These are phyloP conservation scores for Eremomyces bilateralis DNA, from an alignment of 495 filamentous ascomycete genomes.

Conservation along the genomic window DNA sequence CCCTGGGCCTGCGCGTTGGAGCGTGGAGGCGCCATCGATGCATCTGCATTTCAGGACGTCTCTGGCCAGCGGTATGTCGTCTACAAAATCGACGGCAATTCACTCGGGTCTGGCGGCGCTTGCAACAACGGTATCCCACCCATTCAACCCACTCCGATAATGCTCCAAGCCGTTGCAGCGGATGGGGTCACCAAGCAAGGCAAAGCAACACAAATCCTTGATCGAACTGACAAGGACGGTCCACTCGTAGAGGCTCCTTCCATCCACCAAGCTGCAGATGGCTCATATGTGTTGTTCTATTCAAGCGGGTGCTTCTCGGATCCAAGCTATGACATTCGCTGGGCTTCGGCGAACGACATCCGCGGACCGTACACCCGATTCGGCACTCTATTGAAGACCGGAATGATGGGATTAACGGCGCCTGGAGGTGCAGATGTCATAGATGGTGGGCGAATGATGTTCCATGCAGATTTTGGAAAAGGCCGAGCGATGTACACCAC, in stretches of 20 bases:
- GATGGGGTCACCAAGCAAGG: conserved; percentile 6
- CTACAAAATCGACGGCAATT: conserved; percentile 12
- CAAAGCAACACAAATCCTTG: conserved; percentile 5
- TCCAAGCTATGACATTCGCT: conserved; percentile 8
- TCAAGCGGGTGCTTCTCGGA: conserved; percentile 5
- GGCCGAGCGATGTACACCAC: not conserved
- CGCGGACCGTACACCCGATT: conserved; percentile 7
- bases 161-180: conserved; percentile 8
- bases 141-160: conserved; percentile 7
- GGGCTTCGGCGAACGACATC: conserved; percentile 7
- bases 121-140: conserved; percentile 7
- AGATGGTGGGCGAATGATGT: not conserved
- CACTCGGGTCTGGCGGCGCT: conserved; percentile 4
- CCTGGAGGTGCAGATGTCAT: conserved; percentile 6
- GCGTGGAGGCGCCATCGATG: conserved; percentile 22
- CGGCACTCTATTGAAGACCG: conserved; percentile 5
- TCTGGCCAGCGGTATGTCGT: conserved; percentile 19
- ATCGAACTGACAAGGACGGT: conserved; percentile 6
- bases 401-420: conserved; percentile 5
- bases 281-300: conserved; percentile 10
- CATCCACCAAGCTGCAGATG: conserved; percentile 4
- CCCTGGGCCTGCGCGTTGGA: conserved; percentile 18
- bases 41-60: conserved; percentile 17
- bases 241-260: conserved; percentile 12
- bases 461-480: not conserved